These are phyloP conservation scores for Neonectria hederae DNA, from an alignment of 2,329 filamentous ascomycete species.

Conservation along the genomic window DNA sequence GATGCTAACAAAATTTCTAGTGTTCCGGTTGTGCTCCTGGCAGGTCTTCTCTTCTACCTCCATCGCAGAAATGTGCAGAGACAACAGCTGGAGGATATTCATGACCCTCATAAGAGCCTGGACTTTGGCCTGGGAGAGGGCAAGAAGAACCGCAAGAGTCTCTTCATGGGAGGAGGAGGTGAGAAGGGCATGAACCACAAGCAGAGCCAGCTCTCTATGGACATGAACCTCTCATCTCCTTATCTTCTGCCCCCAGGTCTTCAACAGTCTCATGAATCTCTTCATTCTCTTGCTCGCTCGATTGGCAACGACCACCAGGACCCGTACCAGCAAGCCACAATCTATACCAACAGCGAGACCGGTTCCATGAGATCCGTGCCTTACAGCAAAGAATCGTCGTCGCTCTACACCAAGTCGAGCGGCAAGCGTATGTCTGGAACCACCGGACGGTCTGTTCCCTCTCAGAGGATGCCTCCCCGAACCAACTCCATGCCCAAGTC, in stretches of 20 bases:
- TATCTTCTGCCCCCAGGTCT: constrained; percentile 91
- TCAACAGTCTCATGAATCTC: constrained; percentile 82
- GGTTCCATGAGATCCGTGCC: constrained; percentile 65
- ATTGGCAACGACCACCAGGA: constrained; percentile 80
- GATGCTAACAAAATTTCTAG: constrained; percentile 56
- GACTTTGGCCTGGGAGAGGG: constrained; percentile 83
- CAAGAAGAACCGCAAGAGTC: constrained; percentile 48
- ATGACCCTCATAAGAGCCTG: constrained; percentile 88
- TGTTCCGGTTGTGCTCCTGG: constrained; percentile 76
- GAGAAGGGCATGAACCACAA: constrained; percentile 60
- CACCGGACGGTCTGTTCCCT: constrained; percentile 37
- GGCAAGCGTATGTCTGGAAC: constrained; percentile 47
- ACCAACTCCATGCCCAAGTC: constrained; percentile 58
- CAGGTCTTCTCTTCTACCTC: constrained; percentile 76
- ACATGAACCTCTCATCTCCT: constrained; percentile 80
- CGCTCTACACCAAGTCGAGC: constrained; percentile 56
- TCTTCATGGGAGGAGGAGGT: constrained; percentile 59
- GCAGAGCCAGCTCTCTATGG: constrained; percentile 71
- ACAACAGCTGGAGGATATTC: constrained; percentile 78
- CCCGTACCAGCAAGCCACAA: constrained; percentile 76
- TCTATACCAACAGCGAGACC: constrained; percentile 66
- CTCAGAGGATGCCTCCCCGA: constrained; percentile 45
- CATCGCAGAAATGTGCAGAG: constrained; percentile 81
- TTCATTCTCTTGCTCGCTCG: constrained; percentile 84
- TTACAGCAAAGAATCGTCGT: constrained; percentile 54